These are phyloP conservation scores for Sindora glabra DNA, from an alignment of 306 rosid species.

Conservation along the genomic window DNA sequence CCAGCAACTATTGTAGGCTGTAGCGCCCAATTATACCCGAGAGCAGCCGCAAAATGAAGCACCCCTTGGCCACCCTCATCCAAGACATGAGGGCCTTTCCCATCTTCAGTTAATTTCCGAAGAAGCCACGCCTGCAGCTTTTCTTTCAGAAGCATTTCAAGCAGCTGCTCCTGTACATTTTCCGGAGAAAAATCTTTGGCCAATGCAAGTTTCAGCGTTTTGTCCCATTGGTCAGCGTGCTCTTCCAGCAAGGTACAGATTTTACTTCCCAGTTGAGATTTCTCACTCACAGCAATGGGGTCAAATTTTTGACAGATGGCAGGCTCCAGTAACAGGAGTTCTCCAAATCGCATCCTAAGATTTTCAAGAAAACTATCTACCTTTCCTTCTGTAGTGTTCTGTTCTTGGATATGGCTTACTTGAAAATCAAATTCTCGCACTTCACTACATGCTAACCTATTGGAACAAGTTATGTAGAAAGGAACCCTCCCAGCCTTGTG, in stretches of 20 bases:
- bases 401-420: constrained; percentile 25
- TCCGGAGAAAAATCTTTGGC: constrained; percentile 49
- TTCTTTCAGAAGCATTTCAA: constrained; percentile 64
- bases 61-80: constrained; percentile 84
- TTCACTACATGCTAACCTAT: constrained; percentile 88
- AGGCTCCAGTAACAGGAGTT: constrained; percentile 31
- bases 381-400: constrained; percentile 18
- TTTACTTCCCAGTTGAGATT: constrained; percentile 37
- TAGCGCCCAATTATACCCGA: constrained; percentile 86
- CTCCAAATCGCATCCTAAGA: constrained; percentile 39
- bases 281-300: constrained; percentile 27
- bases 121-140: constrained; percentile 67
- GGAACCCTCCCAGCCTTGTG: constrained; percentile 77
- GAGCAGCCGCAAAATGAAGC: constrained; percentile 83
- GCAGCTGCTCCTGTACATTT: constrained; percentile 48
- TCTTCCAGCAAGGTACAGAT: constrained; percentile 49
- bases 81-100: constrained; percentile 77
- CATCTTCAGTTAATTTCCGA: constrained; percentile 61
- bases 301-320: constrained; percentile 23
- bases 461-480: constrained; percentile 80
- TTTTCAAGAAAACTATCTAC: constrained; percentile 23
- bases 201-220: constrained; percentile 34
- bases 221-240: constrained; percentile 56
- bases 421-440: constrained; percentile 77
- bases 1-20: constrained; percentile 66